Evolutionary conservation across 208 protist species (phyloP).

Genomic region (Sergeia podlipaevii): DNA sequence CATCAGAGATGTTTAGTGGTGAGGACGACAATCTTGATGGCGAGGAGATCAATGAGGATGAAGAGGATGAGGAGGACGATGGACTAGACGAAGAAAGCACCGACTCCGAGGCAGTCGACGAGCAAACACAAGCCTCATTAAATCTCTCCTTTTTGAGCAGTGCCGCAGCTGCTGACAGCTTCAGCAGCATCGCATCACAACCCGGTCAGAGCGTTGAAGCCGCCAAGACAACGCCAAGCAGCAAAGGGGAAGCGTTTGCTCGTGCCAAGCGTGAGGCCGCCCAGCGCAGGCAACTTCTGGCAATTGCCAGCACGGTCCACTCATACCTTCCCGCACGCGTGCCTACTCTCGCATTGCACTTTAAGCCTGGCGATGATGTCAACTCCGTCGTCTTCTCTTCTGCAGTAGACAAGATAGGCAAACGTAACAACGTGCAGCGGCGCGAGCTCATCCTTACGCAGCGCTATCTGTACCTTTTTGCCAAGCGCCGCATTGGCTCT

Average conservation of each 20-base stretch:
- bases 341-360: constrained; percentile 22
- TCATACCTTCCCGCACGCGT: constrained; percentile 42
- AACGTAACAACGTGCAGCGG: constrained; percentile 36
- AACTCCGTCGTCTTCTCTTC: constrained; percentile 51
- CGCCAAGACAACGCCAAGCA: not conserved
- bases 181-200: not conserved
- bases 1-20: not conserved
- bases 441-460: constrained; percentile 48
- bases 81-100: not conserved
- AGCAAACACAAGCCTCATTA: not conserved
- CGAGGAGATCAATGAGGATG: not conserved
- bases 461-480: constrained; percentile 49
- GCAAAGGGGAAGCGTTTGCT: constrained; percentile 8
- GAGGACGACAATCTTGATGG: not conserved
- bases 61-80: not conserved
- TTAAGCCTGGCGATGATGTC: constrained; percentile 30
- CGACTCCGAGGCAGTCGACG: not conserved
- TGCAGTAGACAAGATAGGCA: constrained; percentile 50
- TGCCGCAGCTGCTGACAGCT: not conserved
- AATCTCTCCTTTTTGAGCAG: not conserved
- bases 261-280: not conserved
- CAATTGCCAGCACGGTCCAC: constrained; percentile 24
- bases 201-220: not conserved
- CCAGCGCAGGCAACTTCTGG: constrained; percentile 10
- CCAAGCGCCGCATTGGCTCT: constrained; percentile 17